These are phyloP conservation scores for Candida montana DNA, from an alignment of 805 yeast genomes.

Conservation along the genomic window DNA sequence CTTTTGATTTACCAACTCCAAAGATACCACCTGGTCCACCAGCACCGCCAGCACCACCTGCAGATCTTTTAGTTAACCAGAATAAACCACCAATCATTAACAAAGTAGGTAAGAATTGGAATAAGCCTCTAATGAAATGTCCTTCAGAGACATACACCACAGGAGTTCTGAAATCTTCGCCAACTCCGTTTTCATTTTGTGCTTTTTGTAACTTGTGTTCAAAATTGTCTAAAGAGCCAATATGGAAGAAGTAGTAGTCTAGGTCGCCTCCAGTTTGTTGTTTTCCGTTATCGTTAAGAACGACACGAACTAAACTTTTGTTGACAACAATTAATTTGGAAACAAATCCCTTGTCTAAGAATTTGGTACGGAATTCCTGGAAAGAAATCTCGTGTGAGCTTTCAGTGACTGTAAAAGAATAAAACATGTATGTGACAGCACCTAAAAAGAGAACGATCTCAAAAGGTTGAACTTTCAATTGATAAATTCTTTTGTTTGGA, in stretches of 20 bases:
- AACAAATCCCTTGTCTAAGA: constrained; percentile 75
- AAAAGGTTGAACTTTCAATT: constrained; percentile 29
- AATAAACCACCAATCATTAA: constrained; percentile 83
- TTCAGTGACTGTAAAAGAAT: constrained; percentile 25
- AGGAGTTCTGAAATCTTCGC: constrained; percentile 66
- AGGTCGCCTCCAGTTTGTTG: constrained; percentile 36
- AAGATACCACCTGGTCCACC: constrained; percentile 70
- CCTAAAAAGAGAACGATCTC: constrained; percentile 30
- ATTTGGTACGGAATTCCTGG: constrained; percentile 81
- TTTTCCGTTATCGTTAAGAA: constrained; percentile 45
- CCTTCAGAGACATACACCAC: constrained; percentile 75
- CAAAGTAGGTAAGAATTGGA: constrained; percentile 84
- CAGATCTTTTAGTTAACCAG: constrained; percentile 69
- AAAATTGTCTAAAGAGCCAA: constrained; percentile 86
- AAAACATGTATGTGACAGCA: constrained; percentile 28
- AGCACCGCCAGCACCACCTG: constrained; percentile 35
- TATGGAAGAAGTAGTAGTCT: constrained; percentile 55
- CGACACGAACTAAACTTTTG: constrained; percentile 67
- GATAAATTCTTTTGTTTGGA: constrained; percentile 28
- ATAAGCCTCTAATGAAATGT: constrained; percentile 52
- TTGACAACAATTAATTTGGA: constrained; percentile 70
- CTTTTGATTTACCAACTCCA: constrained; percentile 89
- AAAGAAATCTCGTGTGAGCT: constrained; percentile 64
- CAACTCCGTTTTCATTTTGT: constrained; percentile 62
- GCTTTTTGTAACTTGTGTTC: constrained; percentile 74